phyloP scores from a whole-genome alignment of 2,329 filamentous ascomycete genomes.

The Alternaria incomplexa region DNA sequence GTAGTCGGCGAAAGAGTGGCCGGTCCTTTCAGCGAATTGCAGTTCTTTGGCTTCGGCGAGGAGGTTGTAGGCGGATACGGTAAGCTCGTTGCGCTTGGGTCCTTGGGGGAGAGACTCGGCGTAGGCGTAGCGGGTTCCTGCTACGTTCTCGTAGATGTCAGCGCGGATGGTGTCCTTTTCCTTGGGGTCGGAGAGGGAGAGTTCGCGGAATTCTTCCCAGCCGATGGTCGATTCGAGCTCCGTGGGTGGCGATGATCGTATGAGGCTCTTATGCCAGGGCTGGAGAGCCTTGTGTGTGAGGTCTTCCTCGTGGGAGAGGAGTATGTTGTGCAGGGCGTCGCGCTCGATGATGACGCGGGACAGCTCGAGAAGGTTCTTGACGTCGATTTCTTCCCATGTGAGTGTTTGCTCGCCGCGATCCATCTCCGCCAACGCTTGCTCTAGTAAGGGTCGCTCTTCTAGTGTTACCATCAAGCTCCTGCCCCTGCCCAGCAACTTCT shows the following conservation, averaged over 20 bases:
- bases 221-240: conserved; percentile 33
- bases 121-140: conserved; percentile 27
- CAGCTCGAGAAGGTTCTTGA: conserved; percentile 90
- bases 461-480: conserved; percentile 40
- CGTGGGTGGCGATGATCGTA: conserved; percentile 22
- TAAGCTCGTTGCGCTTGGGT: conserved; percentile 24
- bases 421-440: conserved; percentile 68
- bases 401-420: conserved; percentile 74
- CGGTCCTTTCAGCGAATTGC: conserved; percentile 26
- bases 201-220: conserved; percentile 36
- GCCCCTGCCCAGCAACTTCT: conserved; percentile 51
- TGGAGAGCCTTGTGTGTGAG: conserved; percentile 29
- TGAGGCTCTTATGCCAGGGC: conserved; percentile 29
- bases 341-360: conserved; percentile 88
- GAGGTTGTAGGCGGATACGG: conserved; percentile 35
- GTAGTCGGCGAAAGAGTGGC: conserved; percentile 26
- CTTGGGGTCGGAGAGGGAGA: conserved; percentile 22
- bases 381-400: conserved; percentile 80
- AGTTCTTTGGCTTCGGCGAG: conserved; percentile 39
- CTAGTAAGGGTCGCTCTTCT: conserved; percentile 59
- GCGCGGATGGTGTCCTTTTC: conserved; percentile 32
- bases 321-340: conserved; percentile 75
- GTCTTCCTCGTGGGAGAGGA: conserved; percentile 52
- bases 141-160: conserved; percentile 33
- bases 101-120: conserved; percentile 28